A percentile compares a stretch with the other conserved stretches of the same genome.
These are phyloP conservation scores for Komagataella mondaviorum DNA, from an alignment of 805 yeast species.

Conservation along the genomic window DNA sequence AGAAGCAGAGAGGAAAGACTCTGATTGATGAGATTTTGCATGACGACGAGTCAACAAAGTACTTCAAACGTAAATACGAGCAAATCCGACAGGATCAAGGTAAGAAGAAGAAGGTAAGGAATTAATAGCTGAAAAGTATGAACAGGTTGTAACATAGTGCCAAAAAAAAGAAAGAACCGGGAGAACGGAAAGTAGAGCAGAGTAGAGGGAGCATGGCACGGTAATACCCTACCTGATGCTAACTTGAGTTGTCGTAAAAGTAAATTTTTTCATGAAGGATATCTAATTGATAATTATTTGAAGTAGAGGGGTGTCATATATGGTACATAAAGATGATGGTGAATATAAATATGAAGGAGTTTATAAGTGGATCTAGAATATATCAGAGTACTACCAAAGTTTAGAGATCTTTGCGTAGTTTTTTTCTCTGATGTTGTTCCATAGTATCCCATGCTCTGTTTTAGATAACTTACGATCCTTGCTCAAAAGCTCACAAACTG, in stretches of 20 bases:
- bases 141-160: not conserved
- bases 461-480: constrained; percentile 19
- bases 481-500: constrained; percentile 16
- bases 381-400: constrained; percentile 5
- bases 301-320: not conserved
- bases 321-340: not conserved
- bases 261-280: too few species aligned
- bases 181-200: not conserved
- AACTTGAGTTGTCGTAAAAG: too few species aligned
- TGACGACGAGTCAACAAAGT: constrained; percentile 54
- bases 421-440: constrained; percentile 38
- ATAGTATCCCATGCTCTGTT: constrained; percentile 27
- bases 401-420: constrained; percentile 31
- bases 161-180: not conserved
- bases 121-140: not conserved
- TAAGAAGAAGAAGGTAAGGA: constrained; percentile 44
- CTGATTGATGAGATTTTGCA: constrained; percentile 74
- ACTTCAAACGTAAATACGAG: constrained; percentile 72
- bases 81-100: constrained; percentile 58
- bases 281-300: too few species aligned
- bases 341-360: not conserved
- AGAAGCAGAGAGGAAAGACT: constrained; percentile 63
- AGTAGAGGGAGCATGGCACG: too few species aligned
- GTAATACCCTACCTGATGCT: too few species aligned
- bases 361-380: too few species aligned